Evolutionary conservation across 2,329 filamentous ascomycete genomes (phyloP), one percentile per base, ranked within the genome.

Genomic region (Aureobasidium sp.): DNA sequence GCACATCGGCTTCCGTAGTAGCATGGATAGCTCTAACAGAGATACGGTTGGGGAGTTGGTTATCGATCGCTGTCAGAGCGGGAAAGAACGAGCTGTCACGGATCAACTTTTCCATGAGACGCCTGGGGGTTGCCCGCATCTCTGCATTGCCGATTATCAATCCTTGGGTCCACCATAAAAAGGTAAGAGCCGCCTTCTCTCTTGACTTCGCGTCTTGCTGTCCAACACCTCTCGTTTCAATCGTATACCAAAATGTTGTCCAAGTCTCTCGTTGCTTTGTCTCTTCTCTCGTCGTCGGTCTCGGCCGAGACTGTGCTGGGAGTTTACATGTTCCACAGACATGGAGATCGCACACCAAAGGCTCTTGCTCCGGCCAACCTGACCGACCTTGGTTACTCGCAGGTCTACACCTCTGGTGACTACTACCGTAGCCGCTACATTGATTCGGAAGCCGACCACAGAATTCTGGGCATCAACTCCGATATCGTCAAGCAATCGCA

Each of bases 301-400:
- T 68, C 61, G 59, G 66, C 67, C 60, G 89, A 95, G 76, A 88
- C 85, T 0, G 79, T 94, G 29, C 79, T 95, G 17, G 91, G 90
- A 57, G 85, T 87, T 47, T 94, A 92, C 74, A 85, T 96, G 74
- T 95, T 95, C 78, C 85, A 90, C 67, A 88, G 92, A 47, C 92
- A 96, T 76, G 92, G 92, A 61, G 92, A 96, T 74, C 85, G 92
- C 60, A 93, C 90, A 0, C 77, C 89, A 64, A 96, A 95, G 77
- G 79, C 83, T 19, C 84, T 84, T 64, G 78, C 84, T 47, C 87
- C 88, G 13, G 84, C 89, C 29, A 81, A 81, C 65, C 75, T 96
- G 71, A 96, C 92, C 13, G 81, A 87, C 62, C 81, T 96, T 55
- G 92, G 92, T 33, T 90, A 92, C 70, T 76, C 81, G 50, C 80